These are phyloP conservation scores for Mycena latifolia DNA, from an alignment of 768 basidiomycete genomes.

Conservation along the genomic window DNA sequence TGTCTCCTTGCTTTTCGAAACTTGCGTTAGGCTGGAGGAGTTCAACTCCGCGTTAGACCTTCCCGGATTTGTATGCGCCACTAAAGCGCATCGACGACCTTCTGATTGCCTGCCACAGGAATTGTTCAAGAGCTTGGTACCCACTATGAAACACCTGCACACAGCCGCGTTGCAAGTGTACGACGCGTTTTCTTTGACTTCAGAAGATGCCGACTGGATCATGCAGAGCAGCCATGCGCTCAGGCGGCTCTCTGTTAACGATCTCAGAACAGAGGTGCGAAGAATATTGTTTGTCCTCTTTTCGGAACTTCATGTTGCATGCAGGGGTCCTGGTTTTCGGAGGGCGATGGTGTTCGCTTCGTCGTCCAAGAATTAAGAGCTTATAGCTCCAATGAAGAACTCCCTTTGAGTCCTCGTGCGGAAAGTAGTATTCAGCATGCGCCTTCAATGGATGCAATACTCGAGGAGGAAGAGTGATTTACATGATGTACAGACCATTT, in stretches of 20 bases:
- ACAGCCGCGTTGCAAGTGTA: slow-evolving; percentile 49
- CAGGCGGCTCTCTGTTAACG: slow-evolving; percentile 48
- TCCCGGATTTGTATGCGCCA: slow-evolving; percentile 25
- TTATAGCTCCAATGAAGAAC: background rate
- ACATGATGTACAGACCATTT: background rate
- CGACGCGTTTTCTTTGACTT: slow-evolving; percentile 38
- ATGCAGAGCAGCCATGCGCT: slow-evolving; percentile 44
- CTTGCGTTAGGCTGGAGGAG: slow-evolving; percentile 52
- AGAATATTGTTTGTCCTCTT: background rate
- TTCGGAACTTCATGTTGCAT: background rate
- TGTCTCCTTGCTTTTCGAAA: slow-evolving; percentile 44
- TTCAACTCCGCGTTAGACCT: slow-evolving; percentile 46
- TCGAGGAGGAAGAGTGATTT: slow-evolving; percentile 21
- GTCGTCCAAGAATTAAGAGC: slow-evolving; percentile 3
- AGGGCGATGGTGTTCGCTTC: slow-evolving; percentile 16
- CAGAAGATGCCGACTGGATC: slow-evolving; percentile 40
- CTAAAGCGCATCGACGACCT: background rate
- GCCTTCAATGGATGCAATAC: slow-evolving; percentile 21
- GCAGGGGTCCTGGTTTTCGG: slow-evolving; percentile 26
- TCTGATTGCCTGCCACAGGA: slow-evolving; percentile 32
- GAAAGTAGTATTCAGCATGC: background rate
- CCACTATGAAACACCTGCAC: slow-evolving; percentile 43
- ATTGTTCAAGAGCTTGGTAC: slow-evolving; percentile 40
- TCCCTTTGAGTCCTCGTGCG: background rate
- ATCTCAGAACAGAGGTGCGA: slow-evolving; percentile 49